phyloP scores from a whole-genome alignment of 2,329 filamentous ascomycete species.

The Aureobasidium vineae region DNA sequence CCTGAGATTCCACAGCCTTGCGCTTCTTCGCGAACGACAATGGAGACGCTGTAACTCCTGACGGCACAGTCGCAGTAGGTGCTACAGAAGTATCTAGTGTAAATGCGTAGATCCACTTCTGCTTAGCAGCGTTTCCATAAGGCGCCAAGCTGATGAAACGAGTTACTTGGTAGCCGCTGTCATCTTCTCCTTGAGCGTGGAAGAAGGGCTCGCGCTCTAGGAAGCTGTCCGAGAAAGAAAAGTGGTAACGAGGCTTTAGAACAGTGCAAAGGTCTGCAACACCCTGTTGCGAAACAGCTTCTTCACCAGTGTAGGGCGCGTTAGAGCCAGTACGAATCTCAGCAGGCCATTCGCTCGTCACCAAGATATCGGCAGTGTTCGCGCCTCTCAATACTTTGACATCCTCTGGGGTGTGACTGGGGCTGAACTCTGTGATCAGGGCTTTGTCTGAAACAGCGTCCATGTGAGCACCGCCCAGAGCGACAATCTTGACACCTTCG shows the following conservation, averaged over 20 bases:
- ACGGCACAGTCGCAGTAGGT: constrained; percentile 59
- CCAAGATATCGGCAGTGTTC: constrained; percentile 76
- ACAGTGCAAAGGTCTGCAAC: constrained; percentile 74
- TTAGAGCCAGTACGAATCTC: constrained; percentile 68
- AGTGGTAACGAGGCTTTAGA: constrained; percentile 89
- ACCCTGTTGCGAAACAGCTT: constrained; percentile 55
- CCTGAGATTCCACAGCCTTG: constrained; percentile 36
- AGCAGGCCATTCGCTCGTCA: constrained; percentile 84
- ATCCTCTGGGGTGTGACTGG: constrained; percentile 27
- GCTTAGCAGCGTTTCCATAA: constrained; percentile 71
- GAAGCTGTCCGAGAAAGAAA: constrained; percentile 70
- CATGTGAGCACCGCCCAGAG: constrained; percentile 66
- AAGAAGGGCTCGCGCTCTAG: constrained; percentile 95
- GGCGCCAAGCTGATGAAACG: constrained; percentile 87
- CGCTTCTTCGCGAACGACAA: constrained; percentile 62
- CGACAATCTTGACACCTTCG: constrained; percentile 83
- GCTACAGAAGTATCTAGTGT: constrained; percentile 63
- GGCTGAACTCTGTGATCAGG: constrained; percentile 45
- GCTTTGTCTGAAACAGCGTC: constrained; percentile 61
- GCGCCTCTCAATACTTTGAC: constrained; percentile 68
- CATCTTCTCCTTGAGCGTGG: constrained; percentile 56
- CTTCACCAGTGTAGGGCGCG: constrained; percentile 51
- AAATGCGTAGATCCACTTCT: constrained; percentile 74
- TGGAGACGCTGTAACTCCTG: constrained; percentile 73
- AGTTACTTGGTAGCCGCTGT: constrained; percentile 63